phyloP scores from a whole-genome alignment of 1,139 yeast species.

The Hemisphaericaspora subhashii region DNA sequence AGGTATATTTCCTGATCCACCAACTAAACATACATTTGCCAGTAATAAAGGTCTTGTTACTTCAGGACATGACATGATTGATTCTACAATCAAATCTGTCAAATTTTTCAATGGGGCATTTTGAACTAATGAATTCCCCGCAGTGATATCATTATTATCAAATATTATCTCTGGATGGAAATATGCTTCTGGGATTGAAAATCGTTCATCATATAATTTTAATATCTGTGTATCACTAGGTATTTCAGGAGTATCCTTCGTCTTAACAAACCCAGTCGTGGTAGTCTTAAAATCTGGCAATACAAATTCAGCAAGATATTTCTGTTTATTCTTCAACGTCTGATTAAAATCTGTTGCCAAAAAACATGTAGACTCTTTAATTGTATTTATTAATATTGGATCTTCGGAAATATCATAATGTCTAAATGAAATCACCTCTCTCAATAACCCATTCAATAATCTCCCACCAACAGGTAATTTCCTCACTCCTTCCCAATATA shows the following conservation, averaged over 20 bases:
- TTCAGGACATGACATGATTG: constrained; percentile 71
- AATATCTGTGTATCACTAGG: constrained; percentile 60
- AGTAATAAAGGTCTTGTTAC: constrained; percentile 73
- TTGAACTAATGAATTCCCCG: constrained; percentile 34
- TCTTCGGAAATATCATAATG: constrained; percentile 95
- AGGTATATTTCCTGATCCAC: constrained; percentile 76
- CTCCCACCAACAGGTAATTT: constrained; percentile 85
- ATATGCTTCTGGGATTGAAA: constrained; percentile 80
- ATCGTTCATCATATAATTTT: constrained; percentile 76
- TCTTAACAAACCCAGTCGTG: constrained; percentile 59
- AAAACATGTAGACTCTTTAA: constrained; percentile 80
- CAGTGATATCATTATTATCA: constrained; percentile 31
- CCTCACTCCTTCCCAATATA: constrained; percentile 75
- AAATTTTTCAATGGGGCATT: constrained; percentile 67
- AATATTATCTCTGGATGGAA: constrained; percentile 78
- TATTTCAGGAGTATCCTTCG: constrained; percentile 14
- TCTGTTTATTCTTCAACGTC: constrained; percentile 43
- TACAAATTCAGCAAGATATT: constrained; percentile 59
- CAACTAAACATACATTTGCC: constrained; percentile 77
- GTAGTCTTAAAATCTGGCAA: constrained; percentile 87
- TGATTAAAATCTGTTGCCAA: constrained; percentile 65
- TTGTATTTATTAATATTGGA: constrained; percentile 76
- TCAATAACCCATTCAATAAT: constrained; percentile 73
- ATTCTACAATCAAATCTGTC: constrained; percentile 73
- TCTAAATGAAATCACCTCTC: constrained; percentile 84